Evolutionary conservation across 108 stramenopile genomes (phyloP).

Genomic region (Parietichytrium sp.): DNA sequence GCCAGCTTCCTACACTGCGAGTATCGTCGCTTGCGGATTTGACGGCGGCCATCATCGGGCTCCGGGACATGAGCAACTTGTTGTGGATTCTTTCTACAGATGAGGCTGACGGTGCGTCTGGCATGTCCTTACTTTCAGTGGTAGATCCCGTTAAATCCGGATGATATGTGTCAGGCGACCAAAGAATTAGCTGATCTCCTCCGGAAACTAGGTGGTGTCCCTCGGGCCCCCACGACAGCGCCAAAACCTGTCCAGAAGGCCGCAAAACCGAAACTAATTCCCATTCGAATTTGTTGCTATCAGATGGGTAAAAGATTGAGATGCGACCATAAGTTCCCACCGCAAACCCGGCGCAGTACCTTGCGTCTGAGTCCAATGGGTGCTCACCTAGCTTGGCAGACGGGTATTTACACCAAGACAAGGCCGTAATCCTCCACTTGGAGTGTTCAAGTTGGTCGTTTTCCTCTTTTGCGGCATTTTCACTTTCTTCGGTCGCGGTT

Average conservation of each 20-base stretch:
- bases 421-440: neutral
- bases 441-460: neutral
- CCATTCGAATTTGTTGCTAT: neutral
- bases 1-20: neutral
- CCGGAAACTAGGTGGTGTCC: constrained; percentile 18
- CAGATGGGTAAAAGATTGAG: constrained; percentile 8
- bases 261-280: neutral
- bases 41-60: neutral
- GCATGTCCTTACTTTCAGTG: neutral
- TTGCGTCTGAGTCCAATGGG: neutral
- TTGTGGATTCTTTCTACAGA: neutral
- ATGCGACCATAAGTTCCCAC: constrained; percentile 3
- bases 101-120: neutral
- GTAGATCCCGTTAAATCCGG: no score
- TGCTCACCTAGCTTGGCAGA: constrained; percentile 12
- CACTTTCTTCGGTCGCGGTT: no score
- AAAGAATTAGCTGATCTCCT: neutral
- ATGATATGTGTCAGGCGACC: no score
- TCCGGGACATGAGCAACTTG: neutral
- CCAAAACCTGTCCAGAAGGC: neutral
- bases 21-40: neutral
- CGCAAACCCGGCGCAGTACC: constrained; percentile 28
- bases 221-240: constrained; percentile 15
- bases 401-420: constrained; percentile 11
- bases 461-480: neutral